Conservation (phyloP, 306 rosid genomes). For the Ochetophila trinervis region DNA sequence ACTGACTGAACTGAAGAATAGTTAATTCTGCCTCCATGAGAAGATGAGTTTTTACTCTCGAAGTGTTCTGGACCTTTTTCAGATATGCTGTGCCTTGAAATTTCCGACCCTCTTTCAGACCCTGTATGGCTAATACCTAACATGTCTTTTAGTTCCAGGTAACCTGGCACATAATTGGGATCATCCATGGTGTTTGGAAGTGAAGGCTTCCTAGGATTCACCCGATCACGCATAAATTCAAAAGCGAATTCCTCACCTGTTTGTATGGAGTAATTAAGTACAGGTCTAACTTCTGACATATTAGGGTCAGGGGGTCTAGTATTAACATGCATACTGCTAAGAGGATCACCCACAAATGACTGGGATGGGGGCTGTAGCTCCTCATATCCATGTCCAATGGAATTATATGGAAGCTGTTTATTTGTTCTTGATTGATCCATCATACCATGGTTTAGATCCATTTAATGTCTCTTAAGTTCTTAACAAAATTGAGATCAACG, state of each 20-base stretch:
- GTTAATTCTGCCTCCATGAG: conserved; percentile 46
- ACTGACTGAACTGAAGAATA: conserved; percentile 50
- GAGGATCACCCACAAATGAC: conserved; percentile 41
- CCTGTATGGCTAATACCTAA: conserved; percentile 58
- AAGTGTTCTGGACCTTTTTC: conserved; percentile 52
- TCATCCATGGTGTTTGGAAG: conserved; percentile 47
- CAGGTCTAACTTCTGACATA: conserved; percentile 57
- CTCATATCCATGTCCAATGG: conserved; percentile 58
- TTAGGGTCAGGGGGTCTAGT: conserved; percentile 38
- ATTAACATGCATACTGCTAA: conserved; percentile 34
- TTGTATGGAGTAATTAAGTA: conserved; percentile 74
- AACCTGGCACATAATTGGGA: conserved; percentile 44
- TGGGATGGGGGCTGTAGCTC: conserved; percentile 45
- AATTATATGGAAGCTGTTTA: conserved; percentile 30
- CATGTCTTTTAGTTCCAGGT: conserved; percentile 63
- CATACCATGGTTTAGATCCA: conserved; percentile 32
- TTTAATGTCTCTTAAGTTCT: conserved; percentile 10
- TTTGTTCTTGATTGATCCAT: conserved; percentile 39
- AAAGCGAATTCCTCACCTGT: conserved; percentile 88
- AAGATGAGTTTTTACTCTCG: conserved; percentile 39
- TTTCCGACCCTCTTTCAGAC: conserved; percentile 67
- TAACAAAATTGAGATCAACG: conserved; percentile 15
- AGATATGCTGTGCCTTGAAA: conserved; percentile 44
- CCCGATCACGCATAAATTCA: conserved; percentile 80
- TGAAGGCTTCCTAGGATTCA: conserved; percentile 59